A percentile compares a stretch with the other conserved stretches of the same genome.
phyloP scores from a whole-genome alignment of 129 eudicot species.

The Pittosporum tobira region DNA sequence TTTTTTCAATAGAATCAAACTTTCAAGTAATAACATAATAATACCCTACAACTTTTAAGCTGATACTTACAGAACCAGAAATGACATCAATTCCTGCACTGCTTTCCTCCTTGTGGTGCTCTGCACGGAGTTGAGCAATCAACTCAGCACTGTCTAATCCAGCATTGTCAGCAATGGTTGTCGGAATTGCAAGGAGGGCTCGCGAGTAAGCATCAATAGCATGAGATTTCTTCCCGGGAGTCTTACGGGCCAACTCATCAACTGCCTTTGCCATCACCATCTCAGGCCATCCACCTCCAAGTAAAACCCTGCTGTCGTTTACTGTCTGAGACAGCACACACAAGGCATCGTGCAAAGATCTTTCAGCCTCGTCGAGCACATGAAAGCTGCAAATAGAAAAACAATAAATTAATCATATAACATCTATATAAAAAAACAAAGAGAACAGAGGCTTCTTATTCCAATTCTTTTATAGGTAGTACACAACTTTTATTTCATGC shows the following conservation, averaged over 20 bases:
- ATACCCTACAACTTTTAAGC: no score
- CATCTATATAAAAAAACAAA: no score
- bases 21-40: no score
- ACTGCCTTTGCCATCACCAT: conserved; percentile 98
- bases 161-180: conserved; percentile 94
- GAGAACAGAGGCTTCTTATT: neutral
- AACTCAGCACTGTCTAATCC: conserved; percentile 95
- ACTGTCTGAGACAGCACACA: conserved; percentile 96
- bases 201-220: conserved; percentile 96
- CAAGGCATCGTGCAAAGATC: conserved; percentile 93
- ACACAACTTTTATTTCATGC: neutral
- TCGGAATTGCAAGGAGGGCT: conserved; percentile 85
- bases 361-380: conserved; percentile 94
- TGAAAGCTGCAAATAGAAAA: conserved; percentile 64
- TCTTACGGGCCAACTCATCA: conserved; percentile 84
- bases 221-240: conserved; percentile 93
- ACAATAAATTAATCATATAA: no score
- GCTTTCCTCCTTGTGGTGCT: conserved; percentile 78
- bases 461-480: neutral
- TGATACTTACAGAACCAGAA: conserved; percentile 74
- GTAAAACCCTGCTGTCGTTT: conserved; percentile 81
- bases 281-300: conserved; percentile 99
- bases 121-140: conserved; percentile 91
- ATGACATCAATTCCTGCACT: conserved; percentile 91
- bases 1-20: no score